These are phyloP conservation scores for Paramecium octaurelia DNA, from an alignment of 73 alveolate genomes.

Conservation along the genomic window DNA sequence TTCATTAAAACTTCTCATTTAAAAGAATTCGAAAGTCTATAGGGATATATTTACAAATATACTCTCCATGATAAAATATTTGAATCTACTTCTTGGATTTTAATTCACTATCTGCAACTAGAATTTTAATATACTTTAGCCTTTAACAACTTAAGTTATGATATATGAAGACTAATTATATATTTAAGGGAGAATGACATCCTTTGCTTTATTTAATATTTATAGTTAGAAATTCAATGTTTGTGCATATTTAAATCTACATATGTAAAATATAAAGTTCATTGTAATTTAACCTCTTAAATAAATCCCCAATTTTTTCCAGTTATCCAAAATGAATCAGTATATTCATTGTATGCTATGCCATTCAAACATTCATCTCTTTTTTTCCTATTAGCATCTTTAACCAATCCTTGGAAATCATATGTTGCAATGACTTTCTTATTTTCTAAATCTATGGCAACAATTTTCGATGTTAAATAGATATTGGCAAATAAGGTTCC, in stretches of 20 bases:
- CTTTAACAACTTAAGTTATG: too few relatives aligned
- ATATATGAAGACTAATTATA: too few relatives aligned
- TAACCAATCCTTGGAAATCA: background rate
- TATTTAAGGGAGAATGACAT: background rate
- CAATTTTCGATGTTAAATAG: background rate
- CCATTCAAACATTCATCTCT: constrained; percentile 40
- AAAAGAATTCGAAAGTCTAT: too few relatives aligned
- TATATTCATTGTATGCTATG: background rate
- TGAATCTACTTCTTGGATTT: too few relatives aligned
- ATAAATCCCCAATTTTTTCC: constrained; percentile 37
- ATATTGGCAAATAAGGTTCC: constrained; percentile 36
- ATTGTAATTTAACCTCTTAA: constrained; percentile 10
- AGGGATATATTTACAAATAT: too few relatives aligned
- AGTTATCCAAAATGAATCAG: constrained; percentile 32
- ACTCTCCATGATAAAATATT: too few relatives aligned
- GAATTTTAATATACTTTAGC: too few relatives aligned
- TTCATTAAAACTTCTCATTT: background rate
- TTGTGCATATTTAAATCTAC: background rate
- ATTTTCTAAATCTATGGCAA: constrained; percentile 21
- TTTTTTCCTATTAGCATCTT: background rate
- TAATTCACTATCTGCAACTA: too few relatives aligned
- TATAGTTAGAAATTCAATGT: background rate
- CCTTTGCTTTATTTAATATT: too few relatives aligned
- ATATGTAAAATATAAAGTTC: background rate
- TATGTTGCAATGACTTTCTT: background rate